Conservation (phyloP, 148 eudicot species). For the Beta vulgaris region DNA sequence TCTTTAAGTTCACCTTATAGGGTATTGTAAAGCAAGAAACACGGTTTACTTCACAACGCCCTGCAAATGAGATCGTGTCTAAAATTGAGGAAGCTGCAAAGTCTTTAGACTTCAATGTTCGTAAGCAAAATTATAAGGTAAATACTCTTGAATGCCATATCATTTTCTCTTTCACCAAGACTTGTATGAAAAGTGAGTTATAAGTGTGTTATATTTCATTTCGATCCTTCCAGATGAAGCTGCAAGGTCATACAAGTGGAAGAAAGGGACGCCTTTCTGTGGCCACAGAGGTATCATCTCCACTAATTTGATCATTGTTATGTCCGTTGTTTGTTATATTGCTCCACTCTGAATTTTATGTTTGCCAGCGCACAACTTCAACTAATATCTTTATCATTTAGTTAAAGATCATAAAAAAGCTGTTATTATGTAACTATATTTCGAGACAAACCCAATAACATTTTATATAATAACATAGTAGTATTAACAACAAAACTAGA, state of each 20-base stretch:
- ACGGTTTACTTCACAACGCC: conserved; percentile 68
- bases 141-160: not conserved
- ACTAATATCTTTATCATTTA: too few species aligned
- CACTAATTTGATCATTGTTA: not conserved
- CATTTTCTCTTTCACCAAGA: not conserved
- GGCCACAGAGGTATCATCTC: conserved; percentile 75
- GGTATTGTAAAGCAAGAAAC: conserved; percentile 71
- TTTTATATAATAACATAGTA: too few species aligned
- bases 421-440: too few species aligned
- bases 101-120: conserved; percentile 79
- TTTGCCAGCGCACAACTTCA: too few species aligned
- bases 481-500: too few species aligned
- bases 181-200: not conserved
- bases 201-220: not conserved
- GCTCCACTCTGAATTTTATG: too few species aligned
- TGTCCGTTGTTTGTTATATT: not conserved
- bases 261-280: conserved; percentile 93
- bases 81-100: conserved; percentile 93
- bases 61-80: conserved; percentile 79
- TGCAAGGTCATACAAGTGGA: conserved; percentile 87
- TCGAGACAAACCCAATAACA: too few species aligned
- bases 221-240: conserved; percentile 59
- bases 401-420: too few species aligned
- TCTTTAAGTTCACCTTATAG: conserved; percentile 30
- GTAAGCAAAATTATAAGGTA: conserved; percentile 81